A percentile compares a stretch with the other conserved stretches of the same genome.
Evolutionary conservation across 1,284 basidiomycete genomes (phyloP).

Genomic region (Ustanciosporium gigantosporum): DNA sequence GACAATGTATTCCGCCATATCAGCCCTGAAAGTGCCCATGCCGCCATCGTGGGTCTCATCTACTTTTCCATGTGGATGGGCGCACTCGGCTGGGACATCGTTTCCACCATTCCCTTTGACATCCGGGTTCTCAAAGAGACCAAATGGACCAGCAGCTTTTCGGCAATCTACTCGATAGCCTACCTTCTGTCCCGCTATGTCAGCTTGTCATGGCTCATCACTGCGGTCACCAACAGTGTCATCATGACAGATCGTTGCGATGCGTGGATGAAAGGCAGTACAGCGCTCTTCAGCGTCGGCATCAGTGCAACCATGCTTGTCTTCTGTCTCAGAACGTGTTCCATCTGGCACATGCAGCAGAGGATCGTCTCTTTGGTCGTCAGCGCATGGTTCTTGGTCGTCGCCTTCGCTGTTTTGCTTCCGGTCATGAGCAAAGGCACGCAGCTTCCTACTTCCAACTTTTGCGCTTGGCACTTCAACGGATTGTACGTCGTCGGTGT

Average conservation of each 20-base stretch:
- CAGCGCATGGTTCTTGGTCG: slow-evolving; percentile 35
- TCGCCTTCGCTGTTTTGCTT: slow-evolving; percentile 33
- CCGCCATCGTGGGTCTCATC: slow-evolving; percentile 40
- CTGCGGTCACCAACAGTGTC: slow-evolving; percentile 40
- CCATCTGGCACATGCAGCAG: slow-evolving; percentile 45
- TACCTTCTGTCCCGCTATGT: slow-evolving; percentile 46
- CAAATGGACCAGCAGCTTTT: slow-evolving; percentile 37
- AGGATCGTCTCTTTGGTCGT: slow-evolving; percentile 35
- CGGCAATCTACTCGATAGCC: slow-evolving; percentile 42
- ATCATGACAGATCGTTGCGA: slow-evolving; percentile 32
- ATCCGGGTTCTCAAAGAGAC: slow-evolving; percentile 40
- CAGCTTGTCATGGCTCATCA: slow-evolving; percentile 43
- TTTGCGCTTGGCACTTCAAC: slow-evolving; percentile 41
- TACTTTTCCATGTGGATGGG: slow-evolving; percentile 53
- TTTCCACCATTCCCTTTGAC: slow-evolving; percentile 45
- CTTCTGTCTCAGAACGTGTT: slow-evolving; percentile 47
- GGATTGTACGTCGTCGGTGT: slow-evolving; percentile 35
- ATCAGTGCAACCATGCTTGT: slow-evolving; percentile 47
- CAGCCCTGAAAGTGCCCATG: slow-evolving; percentile 23
- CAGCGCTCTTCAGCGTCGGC: slow-evolving; percentile 37
- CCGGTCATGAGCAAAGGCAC: slow-evolving; percentile 24
- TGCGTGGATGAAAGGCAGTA: slow-evolving; percentile 29
- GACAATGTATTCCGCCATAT: slow-evolving; percentile 43
- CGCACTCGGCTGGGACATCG: slow-evolving; percentile 52
- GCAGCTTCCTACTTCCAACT: slow-evolving; percentile 33